phyloP scores from a whole-genome alignment of 345 rosid genomes.

The Citropsis articulata region DNA sequence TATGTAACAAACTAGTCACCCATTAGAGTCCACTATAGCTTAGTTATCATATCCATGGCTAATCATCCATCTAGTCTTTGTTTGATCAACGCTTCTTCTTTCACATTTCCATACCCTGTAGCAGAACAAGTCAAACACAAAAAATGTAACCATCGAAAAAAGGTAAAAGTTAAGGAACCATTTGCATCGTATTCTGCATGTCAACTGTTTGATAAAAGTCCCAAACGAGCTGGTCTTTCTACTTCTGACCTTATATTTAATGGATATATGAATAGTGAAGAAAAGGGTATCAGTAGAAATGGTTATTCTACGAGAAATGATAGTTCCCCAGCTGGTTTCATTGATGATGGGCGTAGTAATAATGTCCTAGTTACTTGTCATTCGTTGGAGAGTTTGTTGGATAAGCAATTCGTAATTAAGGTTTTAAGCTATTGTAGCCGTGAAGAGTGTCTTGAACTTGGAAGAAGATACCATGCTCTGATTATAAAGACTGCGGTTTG shows the following conservation, averaged over 20 bases:
- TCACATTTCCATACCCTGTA: background rate
- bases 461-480: conserved; percentile 20
- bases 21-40: background rate
- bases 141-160: background rate
- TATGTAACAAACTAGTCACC: background rate
- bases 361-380: background rate
- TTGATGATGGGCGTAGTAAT: background rate
- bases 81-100: background rate
- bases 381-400: background rate
- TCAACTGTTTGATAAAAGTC: conserved; percentile 21
- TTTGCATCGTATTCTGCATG: background rate
- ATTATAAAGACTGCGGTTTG: conserved; percentile 16
- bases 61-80: background rate
- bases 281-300: background rate
- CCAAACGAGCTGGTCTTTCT: conserved; percentile 1
- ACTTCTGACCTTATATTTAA: background rate
- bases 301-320: background rate
- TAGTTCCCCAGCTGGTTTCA: background rate
- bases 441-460: conserved; percentile 20
- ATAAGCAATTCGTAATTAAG: conserved; percentile 5
- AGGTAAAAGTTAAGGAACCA: background rate
- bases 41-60: conserved; percentile 5
- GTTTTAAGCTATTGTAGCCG: conserved; percentile 15
- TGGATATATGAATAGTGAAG: background rate
- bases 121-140: background rate